Percentiles rank a stretch among this genome's conserved stretches.
Conservation (phyloP, 2,329 filamentous ascomycete genomes). For the Pseudogymnoascus sp. region DNA sequence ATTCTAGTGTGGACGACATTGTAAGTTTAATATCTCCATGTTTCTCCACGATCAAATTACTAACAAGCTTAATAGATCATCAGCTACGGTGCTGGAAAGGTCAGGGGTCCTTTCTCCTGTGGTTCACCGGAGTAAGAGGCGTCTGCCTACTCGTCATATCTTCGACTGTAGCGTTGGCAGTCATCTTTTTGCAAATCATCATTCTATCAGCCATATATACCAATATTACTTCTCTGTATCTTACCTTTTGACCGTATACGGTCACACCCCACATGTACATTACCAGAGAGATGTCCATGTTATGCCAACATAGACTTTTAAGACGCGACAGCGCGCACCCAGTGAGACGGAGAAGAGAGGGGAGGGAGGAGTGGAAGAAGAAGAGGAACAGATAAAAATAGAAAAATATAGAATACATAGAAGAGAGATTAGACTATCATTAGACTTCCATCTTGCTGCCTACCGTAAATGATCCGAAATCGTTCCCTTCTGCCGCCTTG, state of each 20-base stretch:
- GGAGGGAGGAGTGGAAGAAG: neutral
- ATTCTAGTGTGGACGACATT: slow-evolving; percentile 21
- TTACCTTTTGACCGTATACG: neutral
- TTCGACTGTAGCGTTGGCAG: neutral
- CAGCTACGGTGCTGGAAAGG: neutral
- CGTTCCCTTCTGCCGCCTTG: neutral
- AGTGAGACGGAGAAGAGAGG: neutral
- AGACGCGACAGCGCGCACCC: neutral
- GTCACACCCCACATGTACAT: neutral
- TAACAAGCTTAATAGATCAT: neutral
- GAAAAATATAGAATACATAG: neutral
- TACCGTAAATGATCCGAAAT: neutral
- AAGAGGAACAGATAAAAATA: neutral
- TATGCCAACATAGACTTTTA: neutral
- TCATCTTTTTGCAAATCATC: slow-evolving; percentile 5
- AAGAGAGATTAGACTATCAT: neutral
- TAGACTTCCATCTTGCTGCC: neutral
- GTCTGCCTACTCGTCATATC: neutral
- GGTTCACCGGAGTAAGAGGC: neutral
- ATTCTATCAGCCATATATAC: slow-evolving; percentile 7
- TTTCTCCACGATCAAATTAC: neutral
- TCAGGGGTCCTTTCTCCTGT: neutral
- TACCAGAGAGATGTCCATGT: neutral
- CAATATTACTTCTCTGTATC: slow-evolving; percentile 3
- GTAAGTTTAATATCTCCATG: slow-evolving; percentile 15